Base-by-base conservation (phyloP, 352 stramenopile species). In the Phytophthora lateralis region DNA sequence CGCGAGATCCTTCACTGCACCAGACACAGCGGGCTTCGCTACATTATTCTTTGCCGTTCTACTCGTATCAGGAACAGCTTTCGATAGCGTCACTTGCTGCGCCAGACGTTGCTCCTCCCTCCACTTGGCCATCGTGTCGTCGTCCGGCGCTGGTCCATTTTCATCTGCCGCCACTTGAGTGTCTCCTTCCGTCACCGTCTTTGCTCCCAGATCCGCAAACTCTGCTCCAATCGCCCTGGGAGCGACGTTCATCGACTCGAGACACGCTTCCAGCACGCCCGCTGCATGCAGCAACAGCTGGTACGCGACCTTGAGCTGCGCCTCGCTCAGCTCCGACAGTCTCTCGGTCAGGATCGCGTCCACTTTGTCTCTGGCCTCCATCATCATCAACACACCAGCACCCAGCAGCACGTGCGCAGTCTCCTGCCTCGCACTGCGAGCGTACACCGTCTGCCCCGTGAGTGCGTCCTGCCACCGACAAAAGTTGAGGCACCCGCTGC, bases 221-320 rank as follows among this genome's bases (percentile, higher is more conserved):
- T 58, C 60, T 4, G 73, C 75, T 4, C 77, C 77, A 41, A 83
- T 62, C 3, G 58, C 53, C 9, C 58, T 55, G 17, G 76, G 63
- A 10, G 62, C 38, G 32, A 76, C 44, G 26, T 71, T 51, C 29
- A 91, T 75, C 9, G 72, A 63, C 27, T 71, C 39, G 6, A 89
- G 61, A 69, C 77, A 85, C 10, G 77, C 74, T 7, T 86, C 72
- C 4, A 89, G 61, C 24, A 88, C 60, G 4, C 82, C 82, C 0
- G 82, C 73, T 0, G 78, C 74, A n/a, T 82, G 76, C 45, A 90
- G 66, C 12, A 90, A 39, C 3, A 87, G 53, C 52, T 91, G 80
- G 47, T 91, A 89, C 52, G 71, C 80, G 57, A 87, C 64, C 58
- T 91, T 91, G 30, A 91, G 70, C 53, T 90, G 69, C 50, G 72